Evolutionary conservation across 2,329 filamentous ascomycete species (phyloP), one percentile per base, ranked within the genome.

Genomic region (Epichloe scottii): DNA sequence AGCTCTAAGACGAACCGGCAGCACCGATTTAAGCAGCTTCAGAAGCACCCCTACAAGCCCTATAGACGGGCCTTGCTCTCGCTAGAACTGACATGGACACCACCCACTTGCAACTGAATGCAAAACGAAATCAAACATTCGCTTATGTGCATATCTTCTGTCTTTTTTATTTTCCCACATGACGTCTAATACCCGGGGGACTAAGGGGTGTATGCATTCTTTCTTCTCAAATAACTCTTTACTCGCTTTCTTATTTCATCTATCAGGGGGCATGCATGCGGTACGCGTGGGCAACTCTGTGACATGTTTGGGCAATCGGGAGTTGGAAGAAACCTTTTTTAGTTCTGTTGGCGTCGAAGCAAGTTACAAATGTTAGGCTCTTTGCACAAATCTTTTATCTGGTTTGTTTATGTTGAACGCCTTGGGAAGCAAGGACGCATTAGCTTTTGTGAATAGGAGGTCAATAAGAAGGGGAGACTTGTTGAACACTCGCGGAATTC

Each of bases 1-100:
- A 68, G 90, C 89, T 15, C 72, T 96, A 62, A 77, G 87, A 62
- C 84, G 87, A 66, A 95, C 89, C 14, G 87, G 83, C 43, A 95
- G 89, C 67, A 81, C 85, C 17, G 91, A 96, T 63, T 70, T 96
- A 52, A 73, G 74, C 57, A 71, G 68, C 46, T 63, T 73, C 46
- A 70, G 76, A 54, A 83, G 80, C 66, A 68, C 72, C 48, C 78
- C 80, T 3, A 68, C 74, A 35, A 84, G 80, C 59, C 81, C 81
- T 1, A 69, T 79, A 34, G 77, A 80, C 44, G 59, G 52, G 7
- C 57, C 62, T 15, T 58, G 57, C 49, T 63, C 62, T 49, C 64
- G 62, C 51, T 68, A 53, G 30, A 30, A 30, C 30, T 30, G 30
- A 30, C 30, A 30, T 30, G 30, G 30, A 30, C 30, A 30, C 10